Base-by-base conservation (phyloP, 1,139 yeast species). In the Pichia sp. region DNA sequence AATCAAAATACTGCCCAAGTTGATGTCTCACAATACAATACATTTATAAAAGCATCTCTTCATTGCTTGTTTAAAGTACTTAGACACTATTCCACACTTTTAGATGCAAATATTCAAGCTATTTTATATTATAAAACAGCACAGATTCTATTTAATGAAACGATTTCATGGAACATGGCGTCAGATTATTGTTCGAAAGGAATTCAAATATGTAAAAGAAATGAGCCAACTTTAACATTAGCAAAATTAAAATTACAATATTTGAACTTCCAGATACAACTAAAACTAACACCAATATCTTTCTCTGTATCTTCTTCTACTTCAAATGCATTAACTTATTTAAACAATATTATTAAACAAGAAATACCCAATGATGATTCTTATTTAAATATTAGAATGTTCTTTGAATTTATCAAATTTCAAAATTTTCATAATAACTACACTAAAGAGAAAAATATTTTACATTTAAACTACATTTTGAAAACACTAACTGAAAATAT, bases 121-220 rank as follows among this genome's bases (percentile, higher is more conserved):
- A 46, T 56, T 1, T 54, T 71, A 0, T 63, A 63, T 42, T 67
- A 63, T 45, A 63, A 63, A 39, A 53, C 74, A 16, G 69, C 76
- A 0, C 55, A 55, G 20, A 42, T 73, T 2, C 64, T 70, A 46
- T 64, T 65, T 37, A 51, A 54, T 24, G 80, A 76, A 47, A 74
- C 79, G 0, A 60, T 60, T 12, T 66, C 68, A 46, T 49, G 60
- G 12, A 66, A 65, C 33, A 51, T 60, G 27, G 78, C 80, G 0
- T 71, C 70, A 29, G 65, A 62, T 3, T 68, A 67, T 44, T 61
- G 68, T n/a, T 62, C 60, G 37, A 61, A 60, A 47, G 74, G 77
- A 3, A 56, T 71, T 2, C 52, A 63, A 1, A 51, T 73, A 4
- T 62, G 75, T 6, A 52, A 58, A 11, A 58, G 73, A 56, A 48